Percentiles rank a stretch among this genome's conserved stretches.
These are phyloP conservation scores for Solanum chaucha DNA, from an alignment of 257 asterid genomes.

Conservation along the genomic window DNA sequence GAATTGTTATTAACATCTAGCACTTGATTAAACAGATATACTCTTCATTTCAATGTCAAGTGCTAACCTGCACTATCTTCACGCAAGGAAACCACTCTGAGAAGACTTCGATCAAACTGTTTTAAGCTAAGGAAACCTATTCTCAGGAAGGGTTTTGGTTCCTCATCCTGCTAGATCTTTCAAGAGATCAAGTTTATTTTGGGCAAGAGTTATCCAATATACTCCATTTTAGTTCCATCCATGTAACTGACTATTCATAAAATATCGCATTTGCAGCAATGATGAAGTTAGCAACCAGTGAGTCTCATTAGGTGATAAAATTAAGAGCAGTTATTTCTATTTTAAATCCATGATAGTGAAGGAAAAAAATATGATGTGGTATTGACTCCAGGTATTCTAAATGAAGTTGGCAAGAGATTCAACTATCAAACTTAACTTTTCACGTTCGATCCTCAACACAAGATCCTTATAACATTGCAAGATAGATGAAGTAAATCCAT, in stretches of 20 bases:
- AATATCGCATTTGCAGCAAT: neutral
- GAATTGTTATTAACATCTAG: neutral
- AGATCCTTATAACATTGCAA: neutral
- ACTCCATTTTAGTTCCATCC: neutral
- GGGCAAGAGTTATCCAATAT: neutral
- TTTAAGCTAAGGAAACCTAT: neutral
- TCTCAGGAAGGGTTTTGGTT: neutral
- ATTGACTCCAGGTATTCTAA: neutral
- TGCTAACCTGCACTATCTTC: neutral
- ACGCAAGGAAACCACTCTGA: neutral
- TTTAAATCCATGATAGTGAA: neutral
- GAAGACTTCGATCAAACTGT: neutral
- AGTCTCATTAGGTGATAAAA: neutral
- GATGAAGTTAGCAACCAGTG: neutral
- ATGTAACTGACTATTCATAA: neutral
- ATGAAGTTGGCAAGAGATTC: neutral
- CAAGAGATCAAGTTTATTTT: neutral
- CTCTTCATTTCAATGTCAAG: neutral
- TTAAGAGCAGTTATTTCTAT: neutral
- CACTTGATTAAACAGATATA: neutral
- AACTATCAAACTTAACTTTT: neutral
- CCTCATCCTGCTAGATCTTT: neutral
- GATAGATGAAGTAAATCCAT: neutral
- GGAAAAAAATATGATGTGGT: neutral
- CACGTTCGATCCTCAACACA: neutral